A percentile compares a stretch with the other conserved stretches of the same genome.
Conservation (phyloP, 1,139 yeast genomes). For the Kluyveromyces marxianus region DNA sequence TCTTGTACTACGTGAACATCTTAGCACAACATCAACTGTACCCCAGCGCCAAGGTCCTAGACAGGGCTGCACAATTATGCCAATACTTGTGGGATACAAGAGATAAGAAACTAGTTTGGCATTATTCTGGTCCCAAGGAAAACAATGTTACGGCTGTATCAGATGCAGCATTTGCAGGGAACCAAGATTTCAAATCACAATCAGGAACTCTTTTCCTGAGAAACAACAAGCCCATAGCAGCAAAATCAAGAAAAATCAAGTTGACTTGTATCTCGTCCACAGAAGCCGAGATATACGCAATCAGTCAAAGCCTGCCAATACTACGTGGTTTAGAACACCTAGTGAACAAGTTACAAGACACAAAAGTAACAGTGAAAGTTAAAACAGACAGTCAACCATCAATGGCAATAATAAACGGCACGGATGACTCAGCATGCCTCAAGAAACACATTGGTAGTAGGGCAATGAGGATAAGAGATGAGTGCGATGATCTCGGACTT, state of each 20-base stretch:
- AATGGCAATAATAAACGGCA: constrained; percentile 2
- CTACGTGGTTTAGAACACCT: constrained; percentile 2
- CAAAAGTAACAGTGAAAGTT: not conserved
- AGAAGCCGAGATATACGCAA: constrained; percentile 7
- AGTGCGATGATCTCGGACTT: not conserved
- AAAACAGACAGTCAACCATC: constrained; percentile 7
- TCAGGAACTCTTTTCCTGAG: not conserved
- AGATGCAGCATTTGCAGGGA: constrained; percentile 1
- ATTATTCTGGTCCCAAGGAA: not conserved
- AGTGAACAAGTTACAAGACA: not conserved
- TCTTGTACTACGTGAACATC: constrained; percentile 8
- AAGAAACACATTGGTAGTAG: constrained; percentile 9
- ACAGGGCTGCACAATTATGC: not conserved
- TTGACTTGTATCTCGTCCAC: constrained; percentile 7
- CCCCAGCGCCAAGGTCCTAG: not conserved
- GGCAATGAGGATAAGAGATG: constrained; percentile 8
- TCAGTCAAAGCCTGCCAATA: constrained; percentile 1
- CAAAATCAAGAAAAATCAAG: constrained; percentile 2
- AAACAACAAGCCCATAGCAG: constrained; percentile 5
- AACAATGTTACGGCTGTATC: not conserved
- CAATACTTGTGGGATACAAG: constrained; percentile 5
- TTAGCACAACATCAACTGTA: constrained; percentile 7
- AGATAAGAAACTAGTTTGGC: constrained; percentile 1
- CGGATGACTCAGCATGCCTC: constrained; percentile 3
- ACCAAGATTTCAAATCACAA: constrained; percentile 1